Base-by-base conservation (phyloP, 2,329 filamentous ascomycete species). In the Dichotomopilus funicola region DNA sequence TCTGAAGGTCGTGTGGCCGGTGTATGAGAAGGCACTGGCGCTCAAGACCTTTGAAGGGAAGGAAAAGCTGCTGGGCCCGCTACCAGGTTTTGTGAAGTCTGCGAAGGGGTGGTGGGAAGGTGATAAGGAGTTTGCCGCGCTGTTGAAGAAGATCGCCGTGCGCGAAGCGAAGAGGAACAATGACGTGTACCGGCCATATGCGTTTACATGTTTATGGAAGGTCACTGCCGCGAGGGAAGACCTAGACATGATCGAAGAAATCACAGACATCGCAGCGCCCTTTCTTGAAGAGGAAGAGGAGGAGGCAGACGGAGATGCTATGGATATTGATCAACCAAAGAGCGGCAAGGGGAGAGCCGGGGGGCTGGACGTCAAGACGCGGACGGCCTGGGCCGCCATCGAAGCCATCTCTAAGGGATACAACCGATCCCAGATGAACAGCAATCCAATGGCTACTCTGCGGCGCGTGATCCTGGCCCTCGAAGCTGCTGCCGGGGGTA, bases 31-130 rank as follows among this genome's bases (percentile, higher is more conserved):
- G 65, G 84, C 89, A 1, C 73, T 97, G 42, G 81, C 83, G 2
- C 83, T 95, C 10, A 97, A 96, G 77, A 96, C 91, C 0, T 99
- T 96, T 78, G 80, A 87, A 0, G 90, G 90, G 27, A 99, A 99
- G 68, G 91, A 96, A 71, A 85, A 83, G 62, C 81, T 99, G 36
- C 76, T 97, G 2, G 79, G 84, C 44, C 86, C 88, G 5, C 90
- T 94, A 69, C 86, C 90, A 4, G 80, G 83, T 56, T 94, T 97
- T 64, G 83, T 88, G 0, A 78, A 82, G 64, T 82, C 85, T 59
- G 81, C 81, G 0, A 79, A 78, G 61, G 70, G 70, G 6, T 73
- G 89, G 35, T 85, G 83, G 75, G 72, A 75, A 47, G 68, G 70
- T 5, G 79, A 86, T 60, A 59, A 67, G 0, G 66, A 67, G 8